phyloP scores from a whole-genome alignment of 176 grass and related monocot genomes.

The Pharus latifolius region DNA sequence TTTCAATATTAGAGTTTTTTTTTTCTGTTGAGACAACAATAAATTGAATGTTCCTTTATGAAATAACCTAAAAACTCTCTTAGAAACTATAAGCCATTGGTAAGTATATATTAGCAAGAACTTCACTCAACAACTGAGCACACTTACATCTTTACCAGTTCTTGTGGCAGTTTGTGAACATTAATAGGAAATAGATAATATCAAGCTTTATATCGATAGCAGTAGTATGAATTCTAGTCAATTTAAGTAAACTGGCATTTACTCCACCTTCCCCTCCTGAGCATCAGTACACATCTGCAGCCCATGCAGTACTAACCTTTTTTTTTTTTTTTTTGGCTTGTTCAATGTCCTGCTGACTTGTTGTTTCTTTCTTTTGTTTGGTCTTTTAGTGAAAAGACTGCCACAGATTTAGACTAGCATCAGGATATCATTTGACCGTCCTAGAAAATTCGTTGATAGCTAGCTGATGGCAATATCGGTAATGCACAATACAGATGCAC shows the following conservation, averaged over 20 bases:
- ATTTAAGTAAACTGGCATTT: background rate
- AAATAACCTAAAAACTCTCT: background rate
- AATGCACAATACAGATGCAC: background rate
- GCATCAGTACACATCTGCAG: background rate
- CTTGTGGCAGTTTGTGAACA: background rate
- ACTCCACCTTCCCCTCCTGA: background rate
- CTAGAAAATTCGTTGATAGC: background rate
- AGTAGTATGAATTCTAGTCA: background rate
- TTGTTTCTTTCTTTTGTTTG: conserved; percentile 6
- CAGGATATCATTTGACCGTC: background rate
- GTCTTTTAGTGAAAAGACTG: background rate
- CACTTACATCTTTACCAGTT: conserved; percentile 11
- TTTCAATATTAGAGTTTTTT: background rate
- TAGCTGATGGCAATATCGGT: background rate
- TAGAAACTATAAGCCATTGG: background rate
- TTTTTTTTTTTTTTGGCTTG: background rate
- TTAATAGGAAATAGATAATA: background rate
- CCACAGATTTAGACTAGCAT: background rate
- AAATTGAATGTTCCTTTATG: background rate
- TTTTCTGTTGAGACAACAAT: conserved; percentile 3
- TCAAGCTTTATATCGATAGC: background rate
- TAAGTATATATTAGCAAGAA: background rate
- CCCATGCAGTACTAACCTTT: background rate
- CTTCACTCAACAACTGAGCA: background rate
- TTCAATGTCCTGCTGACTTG: background rate